phyloP scores from a whole-genome alignment of 345 rosid species.

The Populus nigra region DNA sequence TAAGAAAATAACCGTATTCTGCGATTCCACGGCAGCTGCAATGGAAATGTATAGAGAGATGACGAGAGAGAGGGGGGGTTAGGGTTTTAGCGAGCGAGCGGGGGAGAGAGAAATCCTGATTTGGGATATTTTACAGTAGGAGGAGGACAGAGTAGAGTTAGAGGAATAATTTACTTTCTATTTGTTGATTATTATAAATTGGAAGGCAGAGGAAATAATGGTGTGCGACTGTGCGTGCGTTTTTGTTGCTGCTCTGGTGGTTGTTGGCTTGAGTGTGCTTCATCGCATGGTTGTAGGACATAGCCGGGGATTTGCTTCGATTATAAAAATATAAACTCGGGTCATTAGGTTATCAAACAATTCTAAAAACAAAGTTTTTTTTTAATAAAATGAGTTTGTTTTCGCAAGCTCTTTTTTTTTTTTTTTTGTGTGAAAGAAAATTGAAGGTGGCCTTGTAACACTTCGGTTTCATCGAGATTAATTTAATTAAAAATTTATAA shows the following conservation, averaged over 20 bases:
- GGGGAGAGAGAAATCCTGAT: neutral
- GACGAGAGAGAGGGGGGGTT: neutral
- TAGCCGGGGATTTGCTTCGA: too few species aligned
- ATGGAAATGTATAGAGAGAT: neutral
- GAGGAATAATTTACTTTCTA: neutral
- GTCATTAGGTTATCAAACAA: too few species aligned
- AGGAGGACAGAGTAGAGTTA: neutral
- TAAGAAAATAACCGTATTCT: neutral
- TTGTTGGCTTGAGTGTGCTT: neutral
- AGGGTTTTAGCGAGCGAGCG: neutral
- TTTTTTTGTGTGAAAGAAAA: too few species aligned
- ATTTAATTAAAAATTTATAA: too few species aligned
- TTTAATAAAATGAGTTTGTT: too few species aligned
- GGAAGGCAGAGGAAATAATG: neutral
- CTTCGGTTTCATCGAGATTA: too few species aligned
- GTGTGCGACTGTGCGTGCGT: neutral
- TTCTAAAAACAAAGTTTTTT: too few species aligned
- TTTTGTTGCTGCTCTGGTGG: neutral
- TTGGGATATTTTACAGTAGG: neutral
- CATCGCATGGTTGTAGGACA: neutral
- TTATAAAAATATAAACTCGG: too few species aligned
- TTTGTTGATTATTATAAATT: neutral
- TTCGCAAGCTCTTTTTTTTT: too few species aligned
- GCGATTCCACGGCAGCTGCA: neutral
- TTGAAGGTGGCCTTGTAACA: too few species aligned